A percentile compares a stretch with the other conserved stretches of the same genome.
phyloP scores from a whole-genome alignment of 257 asterid species.

The Rubia yunnanensis region DNA sequence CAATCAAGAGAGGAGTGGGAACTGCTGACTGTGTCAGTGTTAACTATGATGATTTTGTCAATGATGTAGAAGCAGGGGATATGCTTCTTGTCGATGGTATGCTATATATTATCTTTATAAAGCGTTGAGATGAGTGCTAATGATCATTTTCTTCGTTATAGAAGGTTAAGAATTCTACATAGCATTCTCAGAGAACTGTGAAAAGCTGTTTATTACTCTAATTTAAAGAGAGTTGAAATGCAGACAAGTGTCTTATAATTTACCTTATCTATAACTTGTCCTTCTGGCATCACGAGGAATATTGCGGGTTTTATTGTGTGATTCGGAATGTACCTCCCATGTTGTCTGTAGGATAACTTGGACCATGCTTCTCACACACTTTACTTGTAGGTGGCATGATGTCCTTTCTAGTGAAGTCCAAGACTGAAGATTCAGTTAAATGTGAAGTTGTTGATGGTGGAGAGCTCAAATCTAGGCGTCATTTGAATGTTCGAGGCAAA shows the following conservation, averaged over 20 bases:
- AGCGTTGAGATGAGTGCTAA: background rate
- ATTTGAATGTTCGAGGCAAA: constrained; percentile 93
- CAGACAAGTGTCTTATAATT: background rate
- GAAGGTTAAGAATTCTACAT: background rate
- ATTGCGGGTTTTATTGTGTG: background rate
- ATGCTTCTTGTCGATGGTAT: constrained; percentile 98
- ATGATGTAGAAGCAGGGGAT: constrained; percentile 91
- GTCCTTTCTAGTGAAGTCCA: constrained; percentile 73
- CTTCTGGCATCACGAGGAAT: background rate
- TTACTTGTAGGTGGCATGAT: constrained; percentile 83
- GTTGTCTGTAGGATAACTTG: background rate
- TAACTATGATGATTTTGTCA: constrained; percentile 96
- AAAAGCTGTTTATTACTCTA: background rate
- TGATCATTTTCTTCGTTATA: background rate
- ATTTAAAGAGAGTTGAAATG: background rate
- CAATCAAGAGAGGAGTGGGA: constrained; percentile 94
- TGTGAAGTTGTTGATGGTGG: constrained; percentile 98
- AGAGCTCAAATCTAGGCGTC: constrained; percentile 92
- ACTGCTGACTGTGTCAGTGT: constrained; percentile 86
- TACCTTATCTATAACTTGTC: background rate
- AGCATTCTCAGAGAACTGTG: background rate
- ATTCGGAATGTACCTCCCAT: background rate
- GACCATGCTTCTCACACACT: constrained; percentile 6
- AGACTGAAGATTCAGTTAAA: constrained; percentile 69
- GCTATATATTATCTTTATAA: constrained; percentile 1